A percentile compares a stretch with the other conserved stretches of the same genome.
These are phyloP conservation scores for Calonectria pauciramosa DNA, from an alignment of 2,329 filamentous ascomycete species.

Conservation along the genomic window DNA sequence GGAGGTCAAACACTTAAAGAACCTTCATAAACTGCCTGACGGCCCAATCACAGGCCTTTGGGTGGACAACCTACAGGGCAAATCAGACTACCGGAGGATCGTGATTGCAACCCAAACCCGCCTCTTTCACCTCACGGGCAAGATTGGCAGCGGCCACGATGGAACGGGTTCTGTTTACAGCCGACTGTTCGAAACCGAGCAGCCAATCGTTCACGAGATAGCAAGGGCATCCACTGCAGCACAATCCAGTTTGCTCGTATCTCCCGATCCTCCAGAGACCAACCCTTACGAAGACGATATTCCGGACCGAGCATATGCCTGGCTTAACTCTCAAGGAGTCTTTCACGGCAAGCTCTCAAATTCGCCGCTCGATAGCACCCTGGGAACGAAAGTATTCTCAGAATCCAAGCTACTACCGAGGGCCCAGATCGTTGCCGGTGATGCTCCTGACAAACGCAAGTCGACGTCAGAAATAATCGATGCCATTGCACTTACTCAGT, in stretches of 20 bases:
- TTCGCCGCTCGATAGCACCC: conserved; percentile 68
- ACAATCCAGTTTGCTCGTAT: conserved; percentile 77
- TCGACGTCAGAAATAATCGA: conserved; percentile 79
- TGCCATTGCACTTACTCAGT: conserved; percentile 89
- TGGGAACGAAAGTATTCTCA: conserved; percentile 82
- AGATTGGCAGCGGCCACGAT: conserved; percentile 80
- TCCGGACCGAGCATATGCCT: conserved; percentile 84
- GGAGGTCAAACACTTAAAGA: conserved; percentile 92
- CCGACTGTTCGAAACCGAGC: conserved; percentile 88
- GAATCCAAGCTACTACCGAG: conserved; percentile 84
- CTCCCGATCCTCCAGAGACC: conserved; percentile 77
- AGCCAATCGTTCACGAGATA: conserved; percentile 81
- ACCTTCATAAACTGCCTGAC: conserved; percentile 85
- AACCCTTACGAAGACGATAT: conserved; percentile 70
- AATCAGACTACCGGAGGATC: conserved; percentile 80
- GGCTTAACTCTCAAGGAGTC: conserved; percentile 89
- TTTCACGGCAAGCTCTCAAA: conserved; percentile 86
- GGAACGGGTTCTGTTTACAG: conserved; percentile 89
- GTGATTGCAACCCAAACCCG: conserved; percentile 84
- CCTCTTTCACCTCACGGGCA: conserved; percentile 86
- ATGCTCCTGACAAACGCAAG: conserved; percentile 75
- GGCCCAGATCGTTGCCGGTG: conserved; percentile 78
- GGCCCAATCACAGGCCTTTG: conserved; percentile 88
- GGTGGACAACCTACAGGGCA: conserved; percentile 79
- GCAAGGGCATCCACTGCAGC: conserved; percentile 69